Percentiles rank a stretch among this genome's conserved stretches.
Conservation (phyloP, 2,329 filamentous ascomycete species). For the Penicillium sp. region DNA sequence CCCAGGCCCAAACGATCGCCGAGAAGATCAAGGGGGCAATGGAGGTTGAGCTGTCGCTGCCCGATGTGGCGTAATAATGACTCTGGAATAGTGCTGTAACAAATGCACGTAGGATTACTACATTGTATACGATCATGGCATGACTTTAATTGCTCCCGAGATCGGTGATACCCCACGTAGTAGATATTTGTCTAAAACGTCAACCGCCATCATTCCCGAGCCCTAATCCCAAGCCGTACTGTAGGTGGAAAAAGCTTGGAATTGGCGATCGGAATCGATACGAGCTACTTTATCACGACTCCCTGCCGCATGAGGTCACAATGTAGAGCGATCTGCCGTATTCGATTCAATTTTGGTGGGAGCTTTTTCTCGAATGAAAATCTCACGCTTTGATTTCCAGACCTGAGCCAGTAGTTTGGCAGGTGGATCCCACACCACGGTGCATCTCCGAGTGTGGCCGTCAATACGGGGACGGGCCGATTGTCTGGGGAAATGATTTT, state of each 20-base stretch:
- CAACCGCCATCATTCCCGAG: not conserved
- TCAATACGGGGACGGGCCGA: not conserved
- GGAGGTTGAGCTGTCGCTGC: constrained; percentile 33
- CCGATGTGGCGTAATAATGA: constrained; percentile 32
- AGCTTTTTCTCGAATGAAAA: constrained; percentile 4
- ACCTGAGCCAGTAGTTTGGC: not conserved
- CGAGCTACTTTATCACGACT: constrained; percentile 3
- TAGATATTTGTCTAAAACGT: not conserved
- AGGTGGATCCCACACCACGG: not conserved
- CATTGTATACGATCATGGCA: constrained; percentile 9
- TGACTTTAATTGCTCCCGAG: not conserved
- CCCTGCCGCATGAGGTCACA: not conserved
- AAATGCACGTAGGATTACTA: constrained; percentile 4
- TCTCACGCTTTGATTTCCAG: no score
- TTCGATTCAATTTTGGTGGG: not conserved
- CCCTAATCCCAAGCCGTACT: constrained; percentile 11
- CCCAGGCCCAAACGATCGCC: constrained; percentile 29
- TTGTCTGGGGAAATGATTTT: not conserved
- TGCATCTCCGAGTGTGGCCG: constrained; percentile 6
- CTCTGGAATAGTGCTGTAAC: not conserved
- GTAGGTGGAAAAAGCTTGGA: constrained; percentile 22
- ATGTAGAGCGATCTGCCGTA: not conserved
- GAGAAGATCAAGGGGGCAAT: constrained; percentile 36
- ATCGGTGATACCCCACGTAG: not conserved
- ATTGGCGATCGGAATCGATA: constrained; percentile 14